Base-by-base conservation (phyloP, 371 early-diverging fungal species). In the Rhizopus delemar region DNA sequence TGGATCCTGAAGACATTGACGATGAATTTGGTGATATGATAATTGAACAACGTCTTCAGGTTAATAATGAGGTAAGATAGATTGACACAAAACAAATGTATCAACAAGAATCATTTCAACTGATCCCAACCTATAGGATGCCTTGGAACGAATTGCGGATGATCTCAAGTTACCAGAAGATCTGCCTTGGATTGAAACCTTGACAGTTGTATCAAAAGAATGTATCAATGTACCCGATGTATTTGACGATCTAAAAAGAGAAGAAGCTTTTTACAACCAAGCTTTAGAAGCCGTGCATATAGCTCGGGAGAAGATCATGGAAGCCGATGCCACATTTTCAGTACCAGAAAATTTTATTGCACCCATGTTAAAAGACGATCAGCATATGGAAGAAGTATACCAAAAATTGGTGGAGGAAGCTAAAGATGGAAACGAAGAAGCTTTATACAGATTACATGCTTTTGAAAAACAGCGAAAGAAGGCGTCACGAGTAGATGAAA, bases 341-440 rank as follows among this genome's bases (percentile, higher is more conserved):
- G 80, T 96, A 45, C 98, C 98, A 2, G 90, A 87, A 53, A 96
- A 96, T 55, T 97, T 93, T 67, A 96, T 92, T 84, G 97, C 97
- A 32, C 96, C 96, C 77, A 97, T 97, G 98, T 80, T 97, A 65
- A 97, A 97, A 80, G 82, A 91, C 2, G 98, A 97, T 67, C 89
- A 89, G 59, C 96, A 96, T 63, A 96, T 97, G 97, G 83, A 83
- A 48, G 86, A 78, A 66, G 82, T 92, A 55, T 63, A 60, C 29
- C 59, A 63, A 49, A 43, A 56, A 59, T 33, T 67, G 6, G 45
- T 67, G 12, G 56, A 54, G 6, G 63, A 67, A 49, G 68, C 68
- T 0, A 59, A 67, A 9, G 63, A 63, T n/a, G 68, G 68, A 3
- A 54, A 67, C 36, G 68, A 67, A 36, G 68, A 67, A 16, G 68